A percentile compares a stretch with the other conserved stretches of the same genome.
Conservation (phyloP, 352 stramenopile genomes). For the Phytophthora cajani region DNA sequence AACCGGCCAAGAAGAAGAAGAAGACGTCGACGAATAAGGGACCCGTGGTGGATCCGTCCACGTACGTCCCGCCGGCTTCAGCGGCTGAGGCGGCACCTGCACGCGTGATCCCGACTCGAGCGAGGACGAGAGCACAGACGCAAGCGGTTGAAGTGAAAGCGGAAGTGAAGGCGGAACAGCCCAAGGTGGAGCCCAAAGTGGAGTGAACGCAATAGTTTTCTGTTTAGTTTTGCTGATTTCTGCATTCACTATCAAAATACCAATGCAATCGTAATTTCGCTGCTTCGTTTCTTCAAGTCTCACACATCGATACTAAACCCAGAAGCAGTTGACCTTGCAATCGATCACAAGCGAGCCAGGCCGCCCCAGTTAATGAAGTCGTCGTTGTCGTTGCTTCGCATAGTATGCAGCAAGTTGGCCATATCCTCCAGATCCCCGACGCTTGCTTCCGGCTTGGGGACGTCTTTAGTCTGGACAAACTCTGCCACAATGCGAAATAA, state of each 20-base stretch:
- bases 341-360: not conserved
- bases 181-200: constrained; percentile 18
- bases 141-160: constrained; percentile 10
- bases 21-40: constrained; percentile 24
- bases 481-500: constrained; percentile 5
- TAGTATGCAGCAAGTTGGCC: not conserved
- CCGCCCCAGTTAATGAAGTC: not conserved
- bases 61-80: constrained; percentile 22
- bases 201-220: constrained; percentile 1
- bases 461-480: not conserved
- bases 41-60: constrained; percentile 19
- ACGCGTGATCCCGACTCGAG: constrained; percentile 21
- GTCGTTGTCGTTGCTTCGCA: not conserved
- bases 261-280: not conserved
- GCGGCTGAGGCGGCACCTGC: constrained; percentile 2
- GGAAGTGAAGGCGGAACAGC: constrained; percentile 16
- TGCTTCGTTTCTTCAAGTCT: no score
- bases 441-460: not conserved
- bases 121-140: constrained; percentile 14
- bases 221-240: not conserved
- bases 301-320: no score
- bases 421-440: no score
- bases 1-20: constrained; percentile 23
- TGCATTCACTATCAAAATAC: not conserved
- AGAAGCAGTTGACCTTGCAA: no score